A percentile compares a stretch with the other conserved stretches of the same genome.
These are phyloP conservation scores for Podospora pseudoanserina DNA, from an alignment of 495 filamentous ascomycete species.

Conservation along the genomic window DNA sequence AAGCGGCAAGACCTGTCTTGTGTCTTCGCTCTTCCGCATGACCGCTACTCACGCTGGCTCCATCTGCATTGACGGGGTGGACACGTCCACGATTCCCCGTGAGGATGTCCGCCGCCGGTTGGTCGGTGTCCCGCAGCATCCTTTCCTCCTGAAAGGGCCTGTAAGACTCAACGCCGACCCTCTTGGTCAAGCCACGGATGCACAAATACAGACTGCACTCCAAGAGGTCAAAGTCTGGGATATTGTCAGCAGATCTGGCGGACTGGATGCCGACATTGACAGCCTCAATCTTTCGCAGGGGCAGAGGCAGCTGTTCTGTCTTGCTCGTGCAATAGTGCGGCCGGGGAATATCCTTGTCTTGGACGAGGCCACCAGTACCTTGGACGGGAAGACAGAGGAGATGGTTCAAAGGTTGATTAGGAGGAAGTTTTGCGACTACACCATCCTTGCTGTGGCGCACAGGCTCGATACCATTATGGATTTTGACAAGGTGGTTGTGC, in stretches of 20 bases:
- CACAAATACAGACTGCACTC: conserved; percentile 36
- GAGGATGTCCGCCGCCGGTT: conserved; percentile 34
- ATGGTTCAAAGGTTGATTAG: conserved; percentile 31
- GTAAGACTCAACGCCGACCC: conserved; percentile 49
- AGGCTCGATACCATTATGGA: conserved; percentile 39
- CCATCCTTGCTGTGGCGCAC: conserved; percentile 46
- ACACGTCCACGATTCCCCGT: conserved; percentile 34
- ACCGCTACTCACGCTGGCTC: conserved; percentile 29
- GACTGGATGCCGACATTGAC: conserved; percentile 38
- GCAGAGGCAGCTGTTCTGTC: conserved; percentile 59
- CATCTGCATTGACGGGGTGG: conserved; percentile 38
- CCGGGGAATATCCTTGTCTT: conserved; percentile 27
- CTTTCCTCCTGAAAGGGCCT: conserved; percentile 42
- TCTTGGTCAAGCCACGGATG: conserved; percentile 32
- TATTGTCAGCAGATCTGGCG: conserved; percentile 37
- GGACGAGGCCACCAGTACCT: conserved; percentile 35
- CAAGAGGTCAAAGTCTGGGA: conserved; percentile 39
- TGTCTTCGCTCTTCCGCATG: conserved; percentile 38
- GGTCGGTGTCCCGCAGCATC: conserved; percentile 46
- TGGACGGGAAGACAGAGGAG: conserved; percentile 34
- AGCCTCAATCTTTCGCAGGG: conserved; percentile 37
- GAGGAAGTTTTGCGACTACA: conserved; percentile 35
- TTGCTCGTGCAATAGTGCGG: conserved; percentile 57
- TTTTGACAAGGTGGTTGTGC: conserved; percentile 41
- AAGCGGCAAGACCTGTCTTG: conserved; percentile 41